Percentiles rank a stretch among this genome's conserved stretches.
Evolutionary conservation across 805 yeast species (phyloP).

Genomic region (Millerozyma miso): DNA sequence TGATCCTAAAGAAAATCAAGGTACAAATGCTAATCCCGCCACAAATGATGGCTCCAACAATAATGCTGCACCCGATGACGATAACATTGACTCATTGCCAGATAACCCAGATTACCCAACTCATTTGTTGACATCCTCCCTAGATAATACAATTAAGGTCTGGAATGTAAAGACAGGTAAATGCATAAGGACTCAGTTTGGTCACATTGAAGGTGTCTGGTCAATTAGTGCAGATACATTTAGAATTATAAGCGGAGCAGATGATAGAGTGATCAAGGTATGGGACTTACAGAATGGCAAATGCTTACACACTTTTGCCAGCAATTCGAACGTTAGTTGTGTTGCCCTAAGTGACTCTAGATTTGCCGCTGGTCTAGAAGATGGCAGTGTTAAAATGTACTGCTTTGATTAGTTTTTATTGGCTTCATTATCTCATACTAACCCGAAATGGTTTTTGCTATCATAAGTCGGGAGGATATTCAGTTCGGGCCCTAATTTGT

Average conservation of each 20-base stretch:
- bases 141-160: constrained; percentile 87
- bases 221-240: constrained; percentile 93
- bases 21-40: constrained; percentile 4
- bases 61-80: constrained; percentile 1
- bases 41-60: constrained; percentile 11
- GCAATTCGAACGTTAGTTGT: constrained; percentile 55
- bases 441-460: no score
- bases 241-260: constrained; percentile 91
- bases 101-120: constrained; percentile 55
- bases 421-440: no score
- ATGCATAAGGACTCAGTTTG: constrained; percentile 91
- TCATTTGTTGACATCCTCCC: constrained; percentile 78
- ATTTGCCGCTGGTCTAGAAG: constrained; percentile 86
- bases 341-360: constrained; percentile 88
- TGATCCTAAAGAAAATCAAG: constrained; percentile 23
- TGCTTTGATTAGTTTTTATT: constrained; percentile 61
- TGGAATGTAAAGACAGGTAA: constrained; percentile 88
- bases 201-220: constrained; percentile 99
- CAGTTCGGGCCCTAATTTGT: no score
- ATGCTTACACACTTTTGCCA: constrained; percentile 89
- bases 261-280: constrained; percentile 81
- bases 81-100: constrained; percentile 12
- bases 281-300: constrained; percentile 96
- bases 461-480: no score
- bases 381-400: constrained; percentile 81